Conservation (phyloP, 495 filamentous ascomycete genomes). For the Penicillium simplicissimum region DNA sequence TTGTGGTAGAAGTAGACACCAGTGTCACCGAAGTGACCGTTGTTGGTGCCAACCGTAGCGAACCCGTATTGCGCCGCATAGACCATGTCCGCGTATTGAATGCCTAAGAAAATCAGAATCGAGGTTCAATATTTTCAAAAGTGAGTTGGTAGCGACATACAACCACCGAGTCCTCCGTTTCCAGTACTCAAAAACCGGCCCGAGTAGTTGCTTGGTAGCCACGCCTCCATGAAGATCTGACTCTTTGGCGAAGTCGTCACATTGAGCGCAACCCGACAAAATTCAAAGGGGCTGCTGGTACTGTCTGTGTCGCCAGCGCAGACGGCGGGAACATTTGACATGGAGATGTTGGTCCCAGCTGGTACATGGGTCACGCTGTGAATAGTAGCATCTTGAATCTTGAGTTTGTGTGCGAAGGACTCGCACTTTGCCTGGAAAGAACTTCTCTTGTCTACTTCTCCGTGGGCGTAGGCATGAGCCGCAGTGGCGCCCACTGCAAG, state of each 20-base stretch:
- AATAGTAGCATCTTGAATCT: not conserved
- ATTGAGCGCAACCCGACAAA: conserved; percentile 48
- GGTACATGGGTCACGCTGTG: not conserved
- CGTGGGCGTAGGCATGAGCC: not conserved
- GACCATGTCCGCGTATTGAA: conserved; percentile 48
- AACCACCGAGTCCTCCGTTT: conserved; percentile 51
- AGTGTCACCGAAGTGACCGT: conserved; percentile 37
- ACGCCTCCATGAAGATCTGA: conserved; percentile 50
- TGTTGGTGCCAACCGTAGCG: conserved; percentile 56
- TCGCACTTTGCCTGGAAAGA: conserved; percentile 1
- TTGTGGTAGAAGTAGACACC: conserved; percentile 46
- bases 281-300: not conserved
- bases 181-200: conserved; percentile 47
- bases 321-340: not conserved
- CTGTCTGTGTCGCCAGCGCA: not conserved
- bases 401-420: not conserved
- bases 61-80: conserved; percentile 52
- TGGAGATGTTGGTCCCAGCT: conserved; percentile 1
- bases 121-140: not conserved
- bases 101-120: conserved; percentile 30
- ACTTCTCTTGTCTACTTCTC: not conserved
- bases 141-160: conserved; percentile 21
- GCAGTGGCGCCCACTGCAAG: not conserved
- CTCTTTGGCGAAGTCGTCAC: conserved; percentile 48
- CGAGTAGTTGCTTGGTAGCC: conserved; percentile 48